Evolutionary conservation across 805 yeast species (phyloP).

Genomic region (Candida namnaoensis): DNA sequence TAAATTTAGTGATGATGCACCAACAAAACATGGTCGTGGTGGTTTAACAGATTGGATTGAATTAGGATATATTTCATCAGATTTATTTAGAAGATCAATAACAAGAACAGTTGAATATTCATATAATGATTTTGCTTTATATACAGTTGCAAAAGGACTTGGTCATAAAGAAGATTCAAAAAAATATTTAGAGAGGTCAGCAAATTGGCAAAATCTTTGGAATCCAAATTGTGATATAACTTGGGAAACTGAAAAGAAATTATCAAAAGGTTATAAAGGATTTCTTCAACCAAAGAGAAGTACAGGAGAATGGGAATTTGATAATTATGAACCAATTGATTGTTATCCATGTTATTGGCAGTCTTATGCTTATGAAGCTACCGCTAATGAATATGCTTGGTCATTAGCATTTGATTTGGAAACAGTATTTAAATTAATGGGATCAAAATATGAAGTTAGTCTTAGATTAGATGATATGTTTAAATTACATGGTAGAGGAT

Average conservation of each 20-base stretch:
- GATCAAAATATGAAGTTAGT: constrained; percentile 18
- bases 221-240: constrained; percentile 26
- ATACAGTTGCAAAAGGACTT: constrained; percentile 24
- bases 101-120: constrained; percentile 29
- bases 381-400: constrained; percentile 27
- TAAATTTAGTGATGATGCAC: constrained; percentile 20
- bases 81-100: constrained; percentile 20
- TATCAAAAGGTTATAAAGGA: constrained; percentile 17
- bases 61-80: constrained; percentile 23
- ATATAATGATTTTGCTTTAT: constrained; percentile 25
- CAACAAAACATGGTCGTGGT: constrained; percentile 25
- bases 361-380: constrained; percentile 24
- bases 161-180: constrained; percentile 13
- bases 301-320: constrained; percentile 18
- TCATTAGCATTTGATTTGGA: constrained; percentile 25
- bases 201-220: constrained; percentile 29
- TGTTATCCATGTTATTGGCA: constrained; percentile 28
- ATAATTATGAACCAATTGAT: constrained; percentile 19
- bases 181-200: constrained; percentile 22
- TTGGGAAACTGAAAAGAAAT: constrained; percentile 18
- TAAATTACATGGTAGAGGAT: constrained; percentile 17
- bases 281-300: constrained; percentile 25
- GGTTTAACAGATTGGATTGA: constrained; percentile 25
- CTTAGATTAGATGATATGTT: constrained; percentile 27
- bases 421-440: constrained; percentile 19